These are phyloP conservation scores for Cytospora mali DNA, from an alignment of 2,329 filamentous ascomycete genomes.

Conservation along the genomic window DNA sequence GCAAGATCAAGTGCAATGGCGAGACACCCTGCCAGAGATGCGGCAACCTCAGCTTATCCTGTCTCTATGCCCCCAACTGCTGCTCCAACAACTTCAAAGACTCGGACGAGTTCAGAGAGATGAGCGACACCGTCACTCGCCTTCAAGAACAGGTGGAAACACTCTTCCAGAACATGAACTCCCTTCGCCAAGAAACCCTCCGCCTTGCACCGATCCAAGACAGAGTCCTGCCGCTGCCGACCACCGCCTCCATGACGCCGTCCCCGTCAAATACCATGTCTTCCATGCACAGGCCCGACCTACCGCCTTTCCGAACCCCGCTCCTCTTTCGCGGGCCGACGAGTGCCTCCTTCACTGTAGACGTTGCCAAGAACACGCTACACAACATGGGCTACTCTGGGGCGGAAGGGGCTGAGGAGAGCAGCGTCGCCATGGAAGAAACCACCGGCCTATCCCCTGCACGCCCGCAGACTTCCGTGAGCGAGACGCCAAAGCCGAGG, in stretches of 20 bases:
- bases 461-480: slow-evolving; percentile 31
- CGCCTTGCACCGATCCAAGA: slow-evolving; percentile 50
- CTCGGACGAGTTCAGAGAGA: slow-evolving; percentile 84
- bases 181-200: slow-evolving; percentile 60
- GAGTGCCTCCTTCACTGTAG: slow-evolving; percentile 81
- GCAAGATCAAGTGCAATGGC: slow-evolving; percentile 76
- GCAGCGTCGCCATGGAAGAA: slow-evolving; percentile 47
- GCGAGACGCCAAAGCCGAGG: slow-evolving; percentile 19
- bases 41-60: slow-evolving; percentile 67
- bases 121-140: slow-evolving; percentile 71
- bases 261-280: slow-evolving; percentile 49
- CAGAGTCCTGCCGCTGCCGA: slow-evolving; percentile 41
- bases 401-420: slow-evolving; percentile 64
- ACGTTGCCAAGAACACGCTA: slow-evolving; percentile 83
- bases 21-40: slow-evolving; percentile 69
- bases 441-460: slow-evolving; percentile 40
- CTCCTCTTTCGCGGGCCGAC: slow-evolving; percentile 81
- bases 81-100: slow-evolving; percentile 84
- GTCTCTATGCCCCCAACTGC: slow-evolving; percentile 68
- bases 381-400: slow-evolving; percentile 83
- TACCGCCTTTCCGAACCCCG: slow-evolving; percentile 52
- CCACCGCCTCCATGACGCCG: slow-evolving; percentile 39
- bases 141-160: slow-evolving; percentile 84
- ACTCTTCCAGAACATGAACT: slow-evolving; percentile 72
- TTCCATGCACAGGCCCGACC: slow-evolving; percentile 47